Percentiles rank a stretch among this genome's conserved stretches.
Conservation (phyloP, 1,139 yeast species). For the Pneumocystis carinii region DNA sequence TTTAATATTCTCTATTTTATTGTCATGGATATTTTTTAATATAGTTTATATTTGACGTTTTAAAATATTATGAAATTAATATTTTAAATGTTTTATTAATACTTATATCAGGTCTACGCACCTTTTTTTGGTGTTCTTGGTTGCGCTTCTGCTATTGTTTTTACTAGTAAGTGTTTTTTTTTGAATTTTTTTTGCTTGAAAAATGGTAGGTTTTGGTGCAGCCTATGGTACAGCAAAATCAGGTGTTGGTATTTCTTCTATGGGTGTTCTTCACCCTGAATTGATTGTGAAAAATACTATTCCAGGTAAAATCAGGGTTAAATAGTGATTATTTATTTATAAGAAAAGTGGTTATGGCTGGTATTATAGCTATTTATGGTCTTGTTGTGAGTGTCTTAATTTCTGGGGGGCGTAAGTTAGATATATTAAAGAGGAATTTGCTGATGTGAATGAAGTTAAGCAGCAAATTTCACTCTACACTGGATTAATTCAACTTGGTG, state of each 20-base stretch:
- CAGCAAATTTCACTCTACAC: conserved; percentile 78
- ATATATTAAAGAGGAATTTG: neutral
- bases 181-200: conserved; percentile 1
- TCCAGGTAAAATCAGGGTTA: conserved; percentile 3
- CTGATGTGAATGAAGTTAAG: conserved; percentile 35
- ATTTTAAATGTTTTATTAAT: no score
- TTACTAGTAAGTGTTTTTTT: conserved; percentile 35
- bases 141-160: conserved; percentile 96
- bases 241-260: conserved; percentile 97
- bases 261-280: conserved; percentile 95
- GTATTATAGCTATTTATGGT: conserved; percentile 93
- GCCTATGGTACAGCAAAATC: conserved; percentile 98
- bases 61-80: no score
- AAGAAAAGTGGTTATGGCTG: conserved; percentile 57
- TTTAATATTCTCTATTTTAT: no score
- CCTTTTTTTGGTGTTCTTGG: conserved; percentile 97
- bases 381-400: conserved; percentile 88
- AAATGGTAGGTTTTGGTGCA: conserved; percentile 42
- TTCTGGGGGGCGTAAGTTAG: conserved; percentile 40
- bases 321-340: neutral
- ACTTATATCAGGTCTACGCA: conserved; percentile 8
- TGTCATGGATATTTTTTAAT: no score
- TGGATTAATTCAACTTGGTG: conserved; percentile 93
- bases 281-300: conserved; percentile 23
- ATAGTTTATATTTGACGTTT: no score